These are phyloP conservation scores for Aspergillus terreus DNA, from an alignment of 2,329 filamentous ascomycete species.

Conservation along the genomic window DNA sequence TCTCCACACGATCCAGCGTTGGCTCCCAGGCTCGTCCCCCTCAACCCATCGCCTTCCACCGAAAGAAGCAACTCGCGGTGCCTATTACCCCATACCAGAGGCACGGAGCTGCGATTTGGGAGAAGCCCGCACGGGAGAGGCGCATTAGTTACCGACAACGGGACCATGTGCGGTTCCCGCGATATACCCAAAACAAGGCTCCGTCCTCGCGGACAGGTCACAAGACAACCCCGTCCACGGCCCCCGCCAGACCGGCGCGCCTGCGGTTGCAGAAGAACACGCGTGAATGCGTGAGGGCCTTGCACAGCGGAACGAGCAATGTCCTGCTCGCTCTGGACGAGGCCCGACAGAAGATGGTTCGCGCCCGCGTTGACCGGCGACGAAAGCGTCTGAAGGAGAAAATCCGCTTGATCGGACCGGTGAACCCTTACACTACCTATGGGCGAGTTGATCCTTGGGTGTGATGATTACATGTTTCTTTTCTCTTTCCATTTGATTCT, in stretches of 20 bases:
- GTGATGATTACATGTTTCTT: conserved; percentile 9
- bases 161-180: conserved; percentile 18
- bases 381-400: conserved; percentile 37
- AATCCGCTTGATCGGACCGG: conserved; percentile 38
- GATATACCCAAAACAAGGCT: conserved; percentile 9
- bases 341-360: conserved; percentile 32
- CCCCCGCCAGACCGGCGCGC: conserved; percentile 16
- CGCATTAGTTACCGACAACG: conserved; percentile 18
- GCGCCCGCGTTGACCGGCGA: conserved; percentile 32
- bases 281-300: conserved; percentile 20
- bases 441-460: conserved; percentile 27
- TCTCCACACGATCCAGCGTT: conserved; percentile 13
- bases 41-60: conserved; percentile 1
- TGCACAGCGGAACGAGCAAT: conserved; percentile 25
- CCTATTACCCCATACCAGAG: conserved; percentile 36
- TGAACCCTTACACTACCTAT: conserved; percentile 27
- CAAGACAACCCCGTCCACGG: conserved; percentile 11
- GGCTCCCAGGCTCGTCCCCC: conserved; percentile 8
- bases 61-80: conserved; percentile 27
- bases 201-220: conserved; percentile 1
- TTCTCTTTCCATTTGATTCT: neutral
- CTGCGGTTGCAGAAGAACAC: conserved; percentile 22
- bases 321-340: conserved; percentile 28
- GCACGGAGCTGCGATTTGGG: conserved; percentile 34
- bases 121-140: conserved; percentile 23